Evolutionary conservation across 2,329 filamentous ascomycete genomes (phyloP), one percentile per base, ranked within the genome.

Genomic region (Hawksworthiomyces lignivorus): DNA sequence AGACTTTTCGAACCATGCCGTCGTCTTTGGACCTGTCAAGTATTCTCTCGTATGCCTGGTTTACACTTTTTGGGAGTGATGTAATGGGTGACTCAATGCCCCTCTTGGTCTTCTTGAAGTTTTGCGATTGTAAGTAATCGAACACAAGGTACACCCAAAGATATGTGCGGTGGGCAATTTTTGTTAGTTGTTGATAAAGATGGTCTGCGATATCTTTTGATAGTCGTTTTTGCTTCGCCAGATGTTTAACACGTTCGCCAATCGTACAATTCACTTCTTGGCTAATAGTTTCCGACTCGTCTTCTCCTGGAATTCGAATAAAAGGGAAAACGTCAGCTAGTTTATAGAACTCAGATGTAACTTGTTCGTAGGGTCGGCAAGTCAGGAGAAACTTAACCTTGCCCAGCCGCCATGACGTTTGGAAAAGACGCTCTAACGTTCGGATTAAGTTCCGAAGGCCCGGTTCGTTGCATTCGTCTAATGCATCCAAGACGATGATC

Each of bases 111-210:
- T 32, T 44, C 30, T 52, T 47, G 36, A 39, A 12, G 26, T 11
- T 10, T 5, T 33, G 6, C 3, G 3, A 36, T 18, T 42, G 15
- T 5, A 47, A n/a, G 29, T 34, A 18, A n/a, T 47, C 38, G 7
- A 63, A 59, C 2, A 63, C 51, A 39, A 65, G 53, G 29, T 60
- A 52, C 4, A 62, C 49, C 62, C 57, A 65, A 14, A 66, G 59
- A 39, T 64, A 65, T 0, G 60, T 65, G 10, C 60, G 57, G 30
- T 64, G 50, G 1, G 46, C 24, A 20, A 42, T 42, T 7, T 38
- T 32, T 17, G 47, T 43, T 30, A 59, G 36, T 12, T 27, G 45
- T 42, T 48, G 12, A 38, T 46, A 30, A 1, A 62, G 35, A 22
- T 53, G 26, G 6, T 19, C 21, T 18, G 27, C 38, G 12, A 44